Base-by-base conservation (phyloP, 1,284 basidiomycete species). In the Exsudoporus floridanus region DNA sequence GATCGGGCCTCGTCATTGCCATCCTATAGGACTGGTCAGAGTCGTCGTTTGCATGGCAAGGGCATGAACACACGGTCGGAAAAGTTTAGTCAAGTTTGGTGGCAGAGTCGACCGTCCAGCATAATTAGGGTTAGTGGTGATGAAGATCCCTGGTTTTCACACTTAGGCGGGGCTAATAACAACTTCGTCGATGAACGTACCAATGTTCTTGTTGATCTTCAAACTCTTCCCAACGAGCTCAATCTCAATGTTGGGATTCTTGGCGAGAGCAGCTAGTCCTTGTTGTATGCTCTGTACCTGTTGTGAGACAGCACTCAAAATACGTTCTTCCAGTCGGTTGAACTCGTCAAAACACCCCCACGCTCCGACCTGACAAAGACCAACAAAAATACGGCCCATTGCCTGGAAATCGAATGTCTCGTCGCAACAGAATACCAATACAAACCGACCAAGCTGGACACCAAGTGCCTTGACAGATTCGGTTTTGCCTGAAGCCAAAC, bases 351-450 rank as follows among this genome's bases (percentile, higher is more conserved):
- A 98, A 70, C 95, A 98, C 25, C 95, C 95, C 95, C 98, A 99
- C 0, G 97, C 97, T 35, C 97, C 98, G 35, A 99, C 97, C 76
- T 98, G 94, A 74, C 96, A 99, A 18, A 99, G 82, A 57, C 97
- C 97, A 62, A 99, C 88, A 70, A 99, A 98, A 65, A 99, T 98
- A 63, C 97, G 91, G 57, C 96, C 96, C 97, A 99, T 99, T 2
- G 97, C 97, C 69, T 98, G 94, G 80, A 98, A 98, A 74, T 99
- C 98, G 72, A 99, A 99, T 0, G 93, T 98, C 72, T 99, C 96
- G 73, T 99, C 97, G 68, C 97, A 99, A 70, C 97, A 99, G 77
- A 99, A 99, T 30, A 99, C 97, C 44, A 99, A 79, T 18, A 99
- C 97, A 66, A 99, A 98, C 42, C 95, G 88, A 44, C 97, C 97